These are phyloP conservation scores for Syzygium grande DNA, from an alignment of 345 rosid genomes.

Conservation along the genomic window DNA sequence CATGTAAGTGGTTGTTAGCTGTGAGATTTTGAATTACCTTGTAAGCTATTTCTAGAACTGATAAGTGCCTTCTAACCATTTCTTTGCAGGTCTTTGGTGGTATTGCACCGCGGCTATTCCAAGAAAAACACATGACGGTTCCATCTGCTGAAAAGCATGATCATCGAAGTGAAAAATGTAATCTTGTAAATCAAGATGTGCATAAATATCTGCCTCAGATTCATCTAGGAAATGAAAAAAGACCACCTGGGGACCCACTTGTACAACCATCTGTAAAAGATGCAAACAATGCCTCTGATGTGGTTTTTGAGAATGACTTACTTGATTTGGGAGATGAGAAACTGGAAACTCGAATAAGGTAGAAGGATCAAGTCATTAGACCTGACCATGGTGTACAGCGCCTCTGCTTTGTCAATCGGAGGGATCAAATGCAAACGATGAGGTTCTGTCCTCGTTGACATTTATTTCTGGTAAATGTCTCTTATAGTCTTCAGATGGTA, in stretches of 20 bases:
- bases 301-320: slow-evolving; percentile 17
- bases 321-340: slow-evolving; percentile 26
- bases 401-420: slow-evolving; percentile 41
- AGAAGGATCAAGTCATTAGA: slow-evolving; percentile 28
- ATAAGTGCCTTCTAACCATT: background rate
- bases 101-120: background rate
- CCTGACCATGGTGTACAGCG: slow-evolving; percentile 55
- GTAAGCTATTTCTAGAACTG: background rate
- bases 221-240: slow-evolving; percentile 34
- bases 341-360: slow-evolving; percentile 38
- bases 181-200: background rate
- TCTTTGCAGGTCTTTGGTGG: background rate
- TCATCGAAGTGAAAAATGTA: background rate
- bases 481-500: slow-evolving; percentile 15
- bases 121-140: background rate
- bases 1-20: background rate
- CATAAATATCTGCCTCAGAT: background rate
- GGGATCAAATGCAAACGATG: slow-evolving; percentile 53
- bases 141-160: background rate
- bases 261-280: slow-evolving; percentile 25
- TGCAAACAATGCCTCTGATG: slow-evolving; percentile 26
- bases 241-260: slow-evolving; percentile 33
- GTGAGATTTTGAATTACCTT: background rate
- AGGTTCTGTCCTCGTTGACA: slow-evolving; percentile 21
- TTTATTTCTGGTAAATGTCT: slow-evolving; percentile 17